Percentiles rank a stretch among this genome's conserved stretches.
Evolutionary conservation across 306 rosid genomes (phyloP).

Genomic region (Citrullus amarus): DNA sequence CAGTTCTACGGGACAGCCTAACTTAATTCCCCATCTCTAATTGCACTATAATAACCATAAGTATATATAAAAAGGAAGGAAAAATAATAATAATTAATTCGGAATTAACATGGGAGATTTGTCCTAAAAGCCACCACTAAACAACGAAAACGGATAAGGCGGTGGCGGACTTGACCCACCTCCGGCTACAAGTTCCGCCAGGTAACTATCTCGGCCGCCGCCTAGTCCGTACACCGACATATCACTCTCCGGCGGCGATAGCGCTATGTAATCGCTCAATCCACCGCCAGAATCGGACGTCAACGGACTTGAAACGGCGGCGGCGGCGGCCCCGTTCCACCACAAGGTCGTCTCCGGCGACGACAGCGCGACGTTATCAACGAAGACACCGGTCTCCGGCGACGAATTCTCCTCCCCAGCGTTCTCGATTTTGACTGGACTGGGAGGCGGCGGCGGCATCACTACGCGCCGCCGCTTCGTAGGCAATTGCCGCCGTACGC

Average conservation of each 20-base stretch:
- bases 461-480: conserved; percentile 39
- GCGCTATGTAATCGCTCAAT: not conserved
- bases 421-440: conserved; percentile 12
- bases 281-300: conserved; percentile 12
- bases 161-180: conserved; percentile 29
- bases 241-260: conserved; percentile 14
- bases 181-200: conserved; percentile 44
- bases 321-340: conserved; percentile 16
- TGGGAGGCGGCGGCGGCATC: conserved; percentile 7
- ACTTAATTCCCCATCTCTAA: not conserved
- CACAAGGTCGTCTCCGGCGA: conserved; percentile 14
- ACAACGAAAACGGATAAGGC: conserved; percentile 88
- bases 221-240: conserved; percentile 8
- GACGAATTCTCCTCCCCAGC: not conserved
- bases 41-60: not conserved
- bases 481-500: not conserved
- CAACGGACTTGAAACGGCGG: conserved; percentile 11
- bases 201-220: conserved; percentile 18
- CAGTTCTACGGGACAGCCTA: not conserved
- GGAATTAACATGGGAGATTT: not conserved
- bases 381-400: not conserved
- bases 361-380: not conserved
- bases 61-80: not conserved
- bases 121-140: conserved; percentile 56
- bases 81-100: not conserved